Evolutionary conservation across 345 rosid species (phyloP).

Genomic region (Salix purpurea): DNA sequence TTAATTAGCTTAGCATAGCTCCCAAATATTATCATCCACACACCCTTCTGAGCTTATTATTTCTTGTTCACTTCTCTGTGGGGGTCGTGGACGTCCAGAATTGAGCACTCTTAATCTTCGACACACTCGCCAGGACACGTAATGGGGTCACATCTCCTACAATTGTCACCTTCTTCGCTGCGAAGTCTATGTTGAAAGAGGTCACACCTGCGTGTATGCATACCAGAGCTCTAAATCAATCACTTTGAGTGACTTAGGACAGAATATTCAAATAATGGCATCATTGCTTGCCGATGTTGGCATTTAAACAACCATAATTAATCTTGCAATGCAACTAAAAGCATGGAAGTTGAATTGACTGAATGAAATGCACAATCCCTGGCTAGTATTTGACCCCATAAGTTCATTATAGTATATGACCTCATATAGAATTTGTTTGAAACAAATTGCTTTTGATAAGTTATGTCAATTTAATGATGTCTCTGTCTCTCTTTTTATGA

Average conservation of each 20-base stretch:
- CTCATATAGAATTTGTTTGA: not conserved
- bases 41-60: not conserved
- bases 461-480: not conserved
- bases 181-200: conserved; percentile 78
- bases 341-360: not conserved
- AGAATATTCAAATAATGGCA: not conserved
- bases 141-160: conserved; percentile 76
- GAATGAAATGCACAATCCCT: not conserved
- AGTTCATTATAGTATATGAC: not conserved
- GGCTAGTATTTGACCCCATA: not conserved
- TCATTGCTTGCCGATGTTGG: not conserved
- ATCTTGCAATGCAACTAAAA: not conserved
- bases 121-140: conserved; percentile 64
- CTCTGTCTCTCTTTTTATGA: not conserved
- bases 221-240: not conserved
- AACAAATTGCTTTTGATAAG: not conserved
- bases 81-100: conserved; percentile 51
- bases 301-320: not conserved
- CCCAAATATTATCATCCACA: not conserved
- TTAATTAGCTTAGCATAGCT: not conserved
- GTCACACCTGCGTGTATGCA: conserved; percentile 54
- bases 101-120: conserved; percentile 87
- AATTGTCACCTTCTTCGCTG: conserved; percentile 85
- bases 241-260: not conserved
- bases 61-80: too few relatives aligned